These are phyloP conservation scores for Penicillium egyptiacum DNA, from an alignment of 495 filamentous ascomycete species.

Conservation along the genomic window DNA sequence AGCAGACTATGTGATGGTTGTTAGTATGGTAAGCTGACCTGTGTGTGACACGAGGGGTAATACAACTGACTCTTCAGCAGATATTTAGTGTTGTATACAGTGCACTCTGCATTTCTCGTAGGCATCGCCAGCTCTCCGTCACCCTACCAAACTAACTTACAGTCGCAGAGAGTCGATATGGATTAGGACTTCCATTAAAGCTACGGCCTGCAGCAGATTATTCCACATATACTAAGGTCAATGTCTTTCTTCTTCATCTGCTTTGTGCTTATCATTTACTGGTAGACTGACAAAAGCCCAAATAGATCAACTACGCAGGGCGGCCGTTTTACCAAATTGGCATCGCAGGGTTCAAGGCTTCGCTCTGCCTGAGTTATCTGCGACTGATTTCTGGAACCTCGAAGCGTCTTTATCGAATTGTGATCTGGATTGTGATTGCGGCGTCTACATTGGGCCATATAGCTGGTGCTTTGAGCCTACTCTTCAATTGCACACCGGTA, in stretches of 20 bases:
- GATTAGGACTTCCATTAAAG: constrained; percentile 47
- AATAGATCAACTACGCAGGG: constrained; percentile 53
- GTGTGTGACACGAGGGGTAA: neutral
- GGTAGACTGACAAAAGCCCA: neutral
- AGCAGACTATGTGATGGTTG: constrained; percentile 50
- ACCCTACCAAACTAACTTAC: neutral
- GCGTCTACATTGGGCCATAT: constrained; percentile 48
- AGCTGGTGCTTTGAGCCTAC: constrained; percentile 48
- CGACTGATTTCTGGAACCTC: constrained; percentile 51
- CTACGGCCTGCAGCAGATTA: constrained; percentile 42
- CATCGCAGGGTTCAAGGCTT: constrained; percentile 59
- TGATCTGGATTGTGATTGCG: constrained; percentile 50
- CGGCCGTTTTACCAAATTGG: constrained; percentile 60
- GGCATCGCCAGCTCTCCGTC: constrained; percentile 13
- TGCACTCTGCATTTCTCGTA: constrained; percentile 51
- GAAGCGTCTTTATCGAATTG: constrained; percentile 44
- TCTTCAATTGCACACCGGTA: constrained; percentile 56
- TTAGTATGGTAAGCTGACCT: constrained; percentile 37
- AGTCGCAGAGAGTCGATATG: constrained; percentile 50
- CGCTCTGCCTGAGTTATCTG: constrained; percentile 57
- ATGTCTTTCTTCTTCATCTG: neutral
- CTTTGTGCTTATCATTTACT: neutral
- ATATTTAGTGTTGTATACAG: constrained; percentile 51
- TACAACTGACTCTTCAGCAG: constrained; percentile 13
- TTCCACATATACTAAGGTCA: constrained; percentile 41